These are phyloP conservation scores for Mycogone perniciosa DNA, from an alignment of 2,329 filamentous ascomycete species.

Conservation along the genomic window DNA sequence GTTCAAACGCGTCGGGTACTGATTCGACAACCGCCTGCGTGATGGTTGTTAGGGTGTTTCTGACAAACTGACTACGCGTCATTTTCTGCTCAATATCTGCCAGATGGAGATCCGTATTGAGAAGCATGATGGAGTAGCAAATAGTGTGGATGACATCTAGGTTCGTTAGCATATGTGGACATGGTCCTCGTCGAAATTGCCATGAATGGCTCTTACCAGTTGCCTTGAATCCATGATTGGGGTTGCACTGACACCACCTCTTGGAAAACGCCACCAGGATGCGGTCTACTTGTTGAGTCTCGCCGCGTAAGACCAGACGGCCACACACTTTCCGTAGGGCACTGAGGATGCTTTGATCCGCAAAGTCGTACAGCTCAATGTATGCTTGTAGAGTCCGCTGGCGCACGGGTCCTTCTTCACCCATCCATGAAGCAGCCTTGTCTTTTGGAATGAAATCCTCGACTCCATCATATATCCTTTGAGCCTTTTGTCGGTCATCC, in stretches of 20 bases:
- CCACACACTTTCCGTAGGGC: constrained; percentile 76
- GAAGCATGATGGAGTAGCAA: constrained; percentile 87
- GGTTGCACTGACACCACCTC: constrained; percentile 91
- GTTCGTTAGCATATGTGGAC: constrained; percentile 23
- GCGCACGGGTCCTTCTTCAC: constrained; percentile 60
- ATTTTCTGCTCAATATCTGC: constrained; percentile 96
- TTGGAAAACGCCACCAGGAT: constrained; percentile 84
- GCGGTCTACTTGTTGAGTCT: constrained; percentile 94
- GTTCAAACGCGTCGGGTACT: constrained; percentile 59
- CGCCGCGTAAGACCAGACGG: constrained; percentile 75
- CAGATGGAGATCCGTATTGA: constrained; percentile 93
- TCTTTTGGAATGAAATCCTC: constrained; percentile 75
- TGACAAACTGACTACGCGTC: constrained; percentile 90
- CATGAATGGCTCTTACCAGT: constrained; percentile 52
- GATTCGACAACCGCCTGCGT: constrained; percentile 68
- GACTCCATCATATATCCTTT: constrained; percentile 75
- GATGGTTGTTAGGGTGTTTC: constrained; percentile 91
- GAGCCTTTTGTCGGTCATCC: constrained; percentile 70
- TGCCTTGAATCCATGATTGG: constrained; percentile 86
- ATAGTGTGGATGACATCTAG: constrained; percentile 93
- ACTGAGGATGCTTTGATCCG: constrained; percentile 69
- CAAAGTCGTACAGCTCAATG: constrained; percentile 88
- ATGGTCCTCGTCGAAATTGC: background rate
- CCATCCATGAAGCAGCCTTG: constrained; percentile 81
- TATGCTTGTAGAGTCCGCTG: constrained; percentile 64